phyloP scores from a whole-genome alignment of 306 rosid species.

The Vigna reflexopilosa region DNA sequence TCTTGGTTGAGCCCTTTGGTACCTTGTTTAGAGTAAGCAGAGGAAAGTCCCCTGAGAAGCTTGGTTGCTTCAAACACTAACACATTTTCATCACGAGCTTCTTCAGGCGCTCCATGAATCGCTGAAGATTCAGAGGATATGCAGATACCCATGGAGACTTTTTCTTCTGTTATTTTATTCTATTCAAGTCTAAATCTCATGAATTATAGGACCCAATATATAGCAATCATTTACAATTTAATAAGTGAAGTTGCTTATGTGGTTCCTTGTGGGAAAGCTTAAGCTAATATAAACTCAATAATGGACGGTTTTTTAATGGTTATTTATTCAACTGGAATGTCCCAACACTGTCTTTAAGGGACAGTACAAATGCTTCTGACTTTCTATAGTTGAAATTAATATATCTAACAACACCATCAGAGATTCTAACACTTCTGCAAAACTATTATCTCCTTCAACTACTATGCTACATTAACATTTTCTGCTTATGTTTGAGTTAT shows the following conservation, averaged over 20 bases:
- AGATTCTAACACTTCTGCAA: not conserved
- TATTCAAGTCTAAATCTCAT: not conserved
- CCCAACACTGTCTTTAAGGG: slow-evolving; percentile 49
- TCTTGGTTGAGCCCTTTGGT: slow-evolving; percentile 76
- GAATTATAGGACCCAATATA: slow-evolving; percentile 8
- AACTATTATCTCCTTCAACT: not conserved
- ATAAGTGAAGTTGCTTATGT: not conserved
- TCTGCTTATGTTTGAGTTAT: not conserved
- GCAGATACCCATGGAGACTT: slow-evolving; percentile 61
- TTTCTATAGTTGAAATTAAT: slow-evolving; percentile 10
- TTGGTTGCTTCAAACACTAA: slow-evolving; percentile 37
- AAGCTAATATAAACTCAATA: slow-evolving; percentile 31
- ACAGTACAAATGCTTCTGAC: not conserved
- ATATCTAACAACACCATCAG: not conserved
- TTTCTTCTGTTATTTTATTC: slow-evolving; percentile 6
- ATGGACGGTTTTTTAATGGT: slow-evolving; percentile 35
- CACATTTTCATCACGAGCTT: slow-evolving; percentile 41
- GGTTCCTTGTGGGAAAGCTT: slow-evolving; percentile 41
- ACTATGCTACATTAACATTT: not conserved
- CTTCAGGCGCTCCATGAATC: slow-evolving; percentile 48
- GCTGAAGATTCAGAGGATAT: slow-evolving; percentile 53
- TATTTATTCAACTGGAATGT: slow-evolving; percentile 22
- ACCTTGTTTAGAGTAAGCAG: slow-evolving; percentile 59
- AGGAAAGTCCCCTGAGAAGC: slow-evolving; percentile 27
- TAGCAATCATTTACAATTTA: slow-evolving; percentile 9